phyloP scores from a whole-genome alignment of 2,329 filamentous ascomycete genomes.

The Talaromyces marneffei region DNA sequence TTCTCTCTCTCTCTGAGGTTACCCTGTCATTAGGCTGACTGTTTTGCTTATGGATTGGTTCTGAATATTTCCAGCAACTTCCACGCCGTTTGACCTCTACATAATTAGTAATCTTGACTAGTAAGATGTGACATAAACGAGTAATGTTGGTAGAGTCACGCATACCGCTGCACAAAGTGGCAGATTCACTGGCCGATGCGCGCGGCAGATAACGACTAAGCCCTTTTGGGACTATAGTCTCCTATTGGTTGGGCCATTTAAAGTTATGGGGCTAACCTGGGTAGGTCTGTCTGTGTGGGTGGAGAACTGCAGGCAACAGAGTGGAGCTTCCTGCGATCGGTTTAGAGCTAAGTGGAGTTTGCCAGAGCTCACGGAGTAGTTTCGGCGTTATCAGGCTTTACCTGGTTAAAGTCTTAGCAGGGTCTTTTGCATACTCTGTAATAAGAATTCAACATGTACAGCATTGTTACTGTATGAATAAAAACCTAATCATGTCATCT shows the following conservation, averaged over 20 bases:
- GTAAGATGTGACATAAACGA: neutral
- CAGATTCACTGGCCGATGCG: neutral
- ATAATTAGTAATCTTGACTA: neutral
- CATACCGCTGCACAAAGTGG: neutral
- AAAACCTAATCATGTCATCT: too few relatives aligned
- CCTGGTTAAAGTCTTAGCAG: neutral
- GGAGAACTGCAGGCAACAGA: neutral
- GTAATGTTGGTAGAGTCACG: neutral
- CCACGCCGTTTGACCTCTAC: neutral
- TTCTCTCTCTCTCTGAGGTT: neutral
- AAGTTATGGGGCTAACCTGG: neutral
- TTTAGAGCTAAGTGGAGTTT: neutral
- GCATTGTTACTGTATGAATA: neutral
- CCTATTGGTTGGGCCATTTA: neutral
- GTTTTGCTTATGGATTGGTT: neutral
- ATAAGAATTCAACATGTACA: neutral
- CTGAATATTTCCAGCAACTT: neutral
- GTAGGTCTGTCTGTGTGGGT: neutral
- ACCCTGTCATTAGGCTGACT: neutral
- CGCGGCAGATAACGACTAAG: neutral
- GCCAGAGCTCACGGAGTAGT: too few relatives aligned
- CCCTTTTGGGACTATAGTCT: conserved; percentile 5
- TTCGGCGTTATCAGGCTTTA: neutral
- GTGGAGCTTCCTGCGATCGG: neutral
- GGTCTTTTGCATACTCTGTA: too few relatives aligned